These are phyloP conservation scores for Phycomyces blakesleeanus DNA, from an alignment of 192 early-diverging fungal species.

Conservation along the genomic window DNA sequence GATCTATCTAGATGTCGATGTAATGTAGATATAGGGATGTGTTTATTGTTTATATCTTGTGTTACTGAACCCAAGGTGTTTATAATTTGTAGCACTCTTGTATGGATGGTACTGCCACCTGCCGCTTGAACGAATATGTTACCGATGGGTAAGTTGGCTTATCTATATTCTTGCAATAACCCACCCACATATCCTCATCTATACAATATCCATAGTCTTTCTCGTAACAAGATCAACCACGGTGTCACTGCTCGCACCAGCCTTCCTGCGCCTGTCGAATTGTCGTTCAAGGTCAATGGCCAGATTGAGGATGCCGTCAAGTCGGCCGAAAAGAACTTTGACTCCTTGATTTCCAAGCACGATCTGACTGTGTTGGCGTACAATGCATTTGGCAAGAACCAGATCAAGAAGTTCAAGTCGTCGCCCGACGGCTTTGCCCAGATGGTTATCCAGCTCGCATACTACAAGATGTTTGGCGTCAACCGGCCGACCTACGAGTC, in stretches of 20 bases:
- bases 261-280: constrained; percentile 63
- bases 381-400: constrained; percentile 88
- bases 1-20: no score
- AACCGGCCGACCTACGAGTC: constrained; percentile 88
- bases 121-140: constrained; percentile 84
- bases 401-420: constrained; percentile 81
- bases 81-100: constrained; percentile 60
- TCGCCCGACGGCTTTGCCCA: constrained; percentile 80
- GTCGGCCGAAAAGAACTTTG: constrained; percentile 75
- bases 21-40: no score
- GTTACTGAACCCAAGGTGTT: no score
- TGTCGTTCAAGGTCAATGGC: constrained; percentile 70
- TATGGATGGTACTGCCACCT: constrained; percentile 94
- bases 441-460: constrained; percentile 96
- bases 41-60: not conserved
- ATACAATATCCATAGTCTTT: no score
- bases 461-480: constrained; percentile 83
- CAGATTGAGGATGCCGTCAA: constrained; percentile 58
- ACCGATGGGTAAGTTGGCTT: constrained; percentile 37
- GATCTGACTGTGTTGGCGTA: constrained; percentile 82
- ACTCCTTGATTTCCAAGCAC: constrained; percentile 72
- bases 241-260: constrained; percentile 52
- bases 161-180: no score
- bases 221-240: constrained; percentile 69
- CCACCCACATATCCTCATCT: no score